Percentiles rank a stretch among this genome's conserved stretches.
These are phyloP conservation scores for Boletus speciosus DNA, from an alignment of 768 basidiomycete species.

Conservation along the genomic window DNA sequence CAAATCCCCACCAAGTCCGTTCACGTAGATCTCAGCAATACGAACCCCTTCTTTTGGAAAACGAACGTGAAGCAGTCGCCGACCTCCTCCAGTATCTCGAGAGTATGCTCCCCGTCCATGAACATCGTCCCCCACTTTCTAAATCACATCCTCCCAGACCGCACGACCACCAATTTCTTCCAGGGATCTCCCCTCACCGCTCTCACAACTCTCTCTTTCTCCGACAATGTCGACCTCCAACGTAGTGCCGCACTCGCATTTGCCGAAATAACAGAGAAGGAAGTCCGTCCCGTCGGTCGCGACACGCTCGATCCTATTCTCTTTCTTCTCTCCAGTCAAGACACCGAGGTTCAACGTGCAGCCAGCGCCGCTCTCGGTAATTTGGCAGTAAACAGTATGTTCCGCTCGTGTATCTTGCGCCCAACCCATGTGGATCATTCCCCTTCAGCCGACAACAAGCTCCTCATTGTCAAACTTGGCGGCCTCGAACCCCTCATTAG, in stretches of 20 bases:
- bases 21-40: constrained; percentile 84
- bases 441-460: constrained; percentile 89
- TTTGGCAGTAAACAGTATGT: constrained; percentile 94
- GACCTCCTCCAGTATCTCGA: constrained; percentile 97
- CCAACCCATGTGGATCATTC: constrained; percentile 7
- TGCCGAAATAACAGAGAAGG: constrained; percentile 99
- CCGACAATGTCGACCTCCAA: constrained; percentile 98
- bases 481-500: constrained; percentile 97
- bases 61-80: constrained; percentile 96
- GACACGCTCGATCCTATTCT: constrained; percentile 98
- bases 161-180: constrained; percentile 98
- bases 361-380: constrained; percentile 97
- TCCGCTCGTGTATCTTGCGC: constrained; percentile 16
- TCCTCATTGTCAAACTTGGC: constrained; percentile 96
- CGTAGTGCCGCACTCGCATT: constrained; percentile 97
- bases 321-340: constrained; percentile 94
- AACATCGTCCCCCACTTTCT: not conserved
- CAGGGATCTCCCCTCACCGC: constrained; percentile 87
- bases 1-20: constrained; percentile 49
- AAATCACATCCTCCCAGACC: constrained; percentile 46
- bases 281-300: constrained; percentile 92
- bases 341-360: constrained; percentile 97
- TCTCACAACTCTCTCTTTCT: constrained; percentile 95
- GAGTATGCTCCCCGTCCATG: constrained; percentile 53
- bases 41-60: constrained; percentile 83